phyloP scores from a whole-genome alignment of 192 early-diverging fungal genomes.

The Coemansia sp. region DNA sequence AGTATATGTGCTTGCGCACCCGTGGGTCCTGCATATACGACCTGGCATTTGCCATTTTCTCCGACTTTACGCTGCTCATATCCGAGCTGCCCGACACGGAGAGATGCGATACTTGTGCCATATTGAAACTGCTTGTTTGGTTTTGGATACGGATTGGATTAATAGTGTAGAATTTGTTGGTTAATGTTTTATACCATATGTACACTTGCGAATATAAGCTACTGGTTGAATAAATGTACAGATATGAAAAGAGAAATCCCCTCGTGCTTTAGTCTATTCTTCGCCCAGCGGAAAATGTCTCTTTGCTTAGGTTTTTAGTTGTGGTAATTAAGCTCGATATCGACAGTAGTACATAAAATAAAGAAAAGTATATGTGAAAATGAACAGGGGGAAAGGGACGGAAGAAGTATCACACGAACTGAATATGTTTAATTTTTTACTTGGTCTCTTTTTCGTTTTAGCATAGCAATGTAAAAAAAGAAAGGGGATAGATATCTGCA shows the following conservation, averaged over 20 bases:
- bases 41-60: not conserved
- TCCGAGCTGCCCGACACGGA: constrained; percentile 1
- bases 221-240: not conserved
- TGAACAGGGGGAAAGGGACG: not conserved
- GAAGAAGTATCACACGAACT: not conserved
- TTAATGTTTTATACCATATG: not conserved
- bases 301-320: not conserved
- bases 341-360: not conserved
- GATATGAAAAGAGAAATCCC: not conserved
- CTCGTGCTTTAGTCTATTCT: not conserved
- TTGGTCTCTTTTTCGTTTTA: not conserved
- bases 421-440: not conserved
- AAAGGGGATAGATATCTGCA: too few relatives aligned
- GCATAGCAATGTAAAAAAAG: not conserved
- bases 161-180: not conserved
- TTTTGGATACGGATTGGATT: not conserved
- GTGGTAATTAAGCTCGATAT: not conserved
- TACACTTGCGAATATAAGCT: not conserved
- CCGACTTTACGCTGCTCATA: not conserved
- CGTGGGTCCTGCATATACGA: constrained; percentile 6
- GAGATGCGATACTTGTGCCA: constrained; percentile 11
- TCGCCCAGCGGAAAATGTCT: not conserved
- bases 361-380: not conserved
- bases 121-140: not conserved
- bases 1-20: constrained; percentile 12